Base-by-base conservation (phyloP, 192 early-diverging fungal genomes). In the Chytriomyces hyalinus region DNA sequence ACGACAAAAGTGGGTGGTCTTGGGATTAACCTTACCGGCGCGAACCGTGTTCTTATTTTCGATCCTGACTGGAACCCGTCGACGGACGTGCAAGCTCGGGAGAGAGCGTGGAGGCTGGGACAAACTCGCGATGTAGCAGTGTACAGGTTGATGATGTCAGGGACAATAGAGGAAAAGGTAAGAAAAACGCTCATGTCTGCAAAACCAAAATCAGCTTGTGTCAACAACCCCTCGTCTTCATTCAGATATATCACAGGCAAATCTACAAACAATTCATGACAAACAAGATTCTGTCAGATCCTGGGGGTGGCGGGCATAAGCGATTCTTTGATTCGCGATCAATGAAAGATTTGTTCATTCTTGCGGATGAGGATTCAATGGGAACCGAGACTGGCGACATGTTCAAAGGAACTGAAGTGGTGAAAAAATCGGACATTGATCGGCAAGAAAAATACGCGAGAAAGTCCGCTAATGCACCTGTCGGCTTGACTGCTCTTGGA, bases 11-110 rank as follows among this genome's bases (percentile, higher is more conserved):
- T 98, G 0, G 97, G 97, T 20, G 97, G 97, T 2, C 84, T 99
- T 8, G 97, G 97, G 3, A 90, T 97, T 59, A 98, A 99, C 77
- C 83, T 99, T 66, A 97, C 94, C 0, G 95, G 96, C 0, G 97
- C 97, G 0, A 89, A 98, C 78, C 90, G 97, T 0, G 92, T 98
- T 6, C 92, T 99, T 24, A 90, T 99, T 26, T 99, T 88, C 81
- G 97, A 98, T 86, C 97, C 97, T 4, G 97, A 99, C 77, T 99
- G 97, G 97, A 99, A 99, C 76, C 96, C 96, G 2, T 95, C 94
- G 17, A 97, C 93, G 47, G 97, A 99, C 81, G 87, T 93, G 26
- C 97, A 99, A 73, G 96, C 97, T 1, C 84, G 96, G 61, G 96
- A 99, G 84, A 89, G 97, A 28, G 96, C 96, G 0, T 98, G 96